A percentile compares a stretch with the other conserved stretches of the same genome.
Conservation (phyloP, 1,284 basidiomycete species). For the Ganoderma sinense region DNA sequence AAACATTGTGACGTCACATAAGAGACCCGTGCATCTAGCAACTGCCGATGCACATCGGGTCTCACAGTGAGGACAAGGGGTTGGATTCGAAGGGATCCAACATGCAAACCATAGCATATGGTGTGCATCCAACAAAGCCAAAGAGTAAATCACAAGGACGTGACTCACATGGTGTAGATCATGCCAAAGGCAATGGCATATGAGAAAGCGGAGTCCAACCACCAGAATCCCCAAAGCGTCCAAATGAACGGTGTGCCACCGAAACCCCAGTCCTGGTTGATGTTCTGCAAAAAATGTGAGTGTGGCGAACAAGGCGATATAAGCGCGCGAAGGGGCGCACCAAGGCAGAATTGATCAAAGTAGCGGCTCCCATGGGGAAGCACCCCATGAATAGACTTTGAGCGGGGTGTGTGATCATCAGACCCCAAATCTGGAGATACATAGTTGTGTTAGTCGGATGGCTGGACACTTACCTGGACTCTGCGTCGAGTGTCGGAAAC, state of each 20-base stretch:
- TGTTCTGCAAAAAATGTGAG: slow-evolving; percentile 26
- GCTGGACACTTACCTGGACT: not conserved
- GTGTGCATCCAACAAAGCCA: not conserved
- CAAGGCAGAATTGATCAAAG: slow-evolving; percentile 48
- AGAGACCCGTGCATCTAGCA: not conserved
- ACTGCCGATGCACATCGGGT: not conserved
- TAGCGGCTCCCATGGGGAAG: slow-evolving; percentile 67
- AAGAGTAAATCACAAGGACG: not conserved
- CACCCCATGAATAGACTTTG: slow-evolving; percentile 69
- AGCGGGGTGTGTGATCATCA: slow-evolving; percentile 54
- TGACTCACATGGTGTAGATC: slow-evolving; percentile 59
- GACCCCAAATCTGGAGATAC: slow-evolving; percentile 33
- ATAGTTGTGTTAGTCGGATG: not conserved
- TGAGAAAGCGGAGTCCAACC: slow-evolving; percentile 59
- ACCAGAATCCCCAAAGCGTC: slow-evolving; percentile 69
- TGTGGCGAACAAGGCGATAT: not conserved
- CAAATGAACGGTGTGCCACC: slow-evolving; percentile 56
- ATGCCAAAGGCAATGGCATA: slow-evolving; percentile 61
- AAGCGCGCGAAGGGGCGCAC: slow-evolving; percentile 23
- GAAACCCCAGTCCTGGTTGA: slow-evolving; percentile 46
- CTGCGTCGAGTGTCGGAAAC: not conserved
- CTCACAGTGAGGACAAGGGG: not conserved
- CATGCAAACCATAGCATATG: not conserved
- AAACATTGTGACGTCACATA: not conserved
- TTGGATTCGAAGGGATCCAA: not conserved